These are phyloP conservation scores for Pholiota molesta DNA, from an alignment of 768 basidiomycete genomes.

Conservation along the genomic window DNA sequence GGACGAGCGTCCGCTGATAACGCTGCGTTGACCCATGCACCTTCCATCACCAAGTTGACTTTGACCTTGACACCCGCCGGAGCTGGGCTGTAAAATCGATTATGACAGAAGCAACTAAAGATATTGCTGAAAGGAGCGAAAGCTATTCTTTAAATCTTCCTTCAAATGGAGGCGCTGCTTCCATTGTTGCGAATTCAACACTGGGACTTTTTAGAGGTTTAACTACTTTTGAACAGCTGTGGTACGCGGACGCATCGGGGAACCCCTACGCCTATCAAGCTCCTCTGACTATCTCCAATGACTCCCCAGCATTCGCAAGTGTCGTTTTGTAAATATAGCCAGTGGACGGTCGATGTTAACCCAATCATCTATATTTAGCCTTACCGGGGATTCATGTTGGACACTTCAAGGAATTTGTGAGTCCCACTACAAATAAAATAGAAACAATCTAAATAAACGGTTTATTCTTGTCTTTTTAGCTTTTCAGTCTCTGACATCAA, in stretches of 20 bases:
- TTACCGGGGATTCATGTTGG: constrained; percentile 79
- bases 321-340: neutral
- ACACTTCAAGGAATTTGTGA: constrained; percentile 78
- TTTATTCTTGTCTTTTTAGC: constrained; percentile 30
- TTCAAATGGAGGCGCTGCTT: constrained; percentile 53
- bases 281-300: constrained; percentile 58
- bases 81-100: constrained; percentile 43
- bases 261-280: constrained; percentile 55
- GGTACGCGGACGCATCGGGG: constrained; percentile 55
- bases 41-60: constrained; percentile 43
- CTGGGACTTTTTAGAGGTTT: constrained; percentile 73
- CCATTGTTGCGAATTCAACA: constrained; percentile 60
- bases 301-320: constrained; percentile 68
- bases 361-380: constrained; percentile 41
- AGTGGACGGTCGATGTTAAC: neutral
- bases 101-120: constrained; percentile 51
- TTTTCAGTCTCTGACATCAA: constrained; percentile 67
- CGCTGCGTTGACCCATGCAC: constrained; percentile 39
- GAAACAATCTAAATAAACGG: neutral
- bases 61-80: constrained; percentile 37
- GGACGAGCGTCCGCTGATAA: constrained; percentile 58
- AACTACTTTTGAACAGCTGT: constrained; percentile 76
- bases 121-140: constrained; percentile 55
- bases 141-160: constrained; percentile 62
- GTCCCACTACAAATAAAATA: constrained; percentile 23